Percentiles rank a stretch among this genome's conserved stretches.
These are phyloP conservation scores for Raffaelea deltoideospora DNA, from an alignment of 2,329 filamentous ascomycete genomes.

Conservation along the genomic window DNA sequence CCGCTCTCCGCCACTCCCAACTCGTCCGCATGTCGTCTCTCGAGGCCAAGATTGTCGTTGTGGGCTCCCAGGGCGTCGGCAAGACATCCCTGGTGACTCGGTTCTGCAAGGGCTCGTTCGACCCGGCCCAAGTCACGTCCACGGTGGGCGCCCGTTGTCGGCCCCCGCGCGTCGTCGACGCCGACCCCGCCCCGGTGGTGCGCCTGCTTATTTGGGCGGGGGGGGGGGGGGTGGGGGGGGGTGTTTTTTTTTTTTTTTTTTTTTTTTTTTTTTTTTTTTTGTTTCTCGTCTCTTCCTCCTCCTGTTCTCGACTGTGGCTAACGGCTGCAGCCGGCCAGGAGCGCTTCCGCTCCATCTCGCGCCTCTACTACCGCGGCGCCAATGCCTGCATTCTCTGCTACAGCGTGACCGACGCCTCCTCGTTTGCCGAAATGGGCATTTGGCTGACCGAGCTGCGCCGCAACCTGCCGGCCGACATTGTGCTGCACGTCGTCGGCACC, in stretches of 20 bases:
- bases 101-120: constrained; percentile 58
- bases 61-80: constrained; percentile 65
- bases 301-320: neutral
- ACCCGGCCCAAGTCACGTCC: constrained; percentile 46
- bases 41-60: constrained; percentile 69
- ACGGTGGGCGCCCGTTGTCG: constrained; percentile 73
- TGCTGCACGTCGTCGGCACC: constrained; percentile 89
- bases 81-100: constrained; percentile 67
- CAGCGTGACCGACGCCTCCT: constrained; percentile 74
- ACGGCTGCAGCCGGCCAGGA: constrained; percentile 61
- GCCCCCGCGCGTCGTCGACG: constrained; percentile 67
- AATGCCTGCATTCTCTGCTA: constrained; percentile 92
- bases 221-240: constrained; percentile 23
- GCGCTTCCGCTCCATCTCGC: constrained; percentile 84
- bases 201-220: constrained; percentile 96
- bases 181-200: constrained; percentile 71
- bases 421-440: constrained; percentile 81
- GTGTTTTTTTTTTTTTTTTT: neutral
- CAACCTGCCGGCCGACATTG: constrained; percentile 62
- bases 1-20: neutral
- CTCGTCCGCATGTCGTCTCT: constrained; percentile 37
- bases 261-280: neutral
- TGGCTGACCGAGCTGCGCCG: constrained; percentile 77
- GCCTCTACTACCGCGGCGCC: constrained; percentile 90
- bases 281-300: constrained; percentile 4